Evolutionary conservation across 305 asterid species (phyloP).

Genomic region (Fraxinus sp.): DNA sequence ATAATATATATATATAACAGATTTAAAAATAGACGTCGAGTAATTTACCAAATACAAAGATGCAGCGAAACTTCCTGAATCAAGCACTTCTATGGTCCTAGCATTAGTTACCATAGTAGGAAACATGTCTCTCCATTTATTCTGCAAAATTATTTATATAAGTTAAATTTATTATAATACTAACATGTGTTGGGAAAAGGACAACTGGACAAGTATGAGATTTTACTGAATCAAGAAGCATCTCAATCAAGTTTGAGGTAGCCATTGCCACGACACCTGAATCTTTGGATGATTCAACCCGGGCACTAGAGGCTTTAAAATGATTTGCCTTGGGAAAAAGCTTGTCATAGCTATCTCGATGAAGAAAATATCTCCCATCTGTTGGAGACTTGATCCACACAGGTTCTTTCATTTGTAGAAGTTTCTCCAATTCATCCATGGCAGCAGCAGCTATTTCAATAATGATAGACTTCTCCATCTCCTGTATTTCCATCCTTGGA

Average conservation of each 20-base stretch:
- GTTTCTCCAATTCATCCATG: slow-evolving; percentile 55
- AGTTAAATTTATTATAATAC: not conserved
- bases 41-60: slow-evolving; percentile 51
- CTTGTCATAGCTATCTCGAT: slow-evolving; percentile 51
- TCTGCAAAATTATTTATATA: slow-evolving; percentile 34
- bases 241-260: slow-evolving; percentile 46
- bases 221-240: slow-evolving; percentile 53
- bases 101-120: slow-evolving; percentile 55
- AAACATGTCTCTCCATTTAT: slow-evolving; percentile 61
- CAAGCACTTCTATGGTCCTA: slow-evolving; percentile 45
- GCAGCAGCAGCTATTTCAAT: slow-evolving; percentile 43
- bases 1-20: not conserved
- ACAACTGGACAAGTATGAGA: not conserved
- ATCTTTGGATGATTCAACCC: slow-evolving; percentile 67
- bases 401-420: slow-evolving; percentile 53
- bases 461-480: slow-evolving; percentile 36
- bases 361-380: slow-evolving; percentile 44
- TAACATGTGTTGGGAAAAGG: not conserved
- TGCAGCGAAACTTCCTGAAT: slow-evolving; percentile 46
- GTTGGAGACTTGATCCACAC: slow-evolving; percentile 49
- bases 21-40: not conserved
- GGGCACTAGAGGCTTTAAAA: slow-evolving; percentile 39
- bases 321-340: slow-evolving; percentile 41
- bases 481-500: slow-evolving; percentile 26
- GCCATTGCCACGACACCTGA: slow-evolving; percentile 55